Base-by-base conservation (phyloP, 2,329 filamentous ascomycete genomes). In the Alternaria hordeiaustralica region DNA sequence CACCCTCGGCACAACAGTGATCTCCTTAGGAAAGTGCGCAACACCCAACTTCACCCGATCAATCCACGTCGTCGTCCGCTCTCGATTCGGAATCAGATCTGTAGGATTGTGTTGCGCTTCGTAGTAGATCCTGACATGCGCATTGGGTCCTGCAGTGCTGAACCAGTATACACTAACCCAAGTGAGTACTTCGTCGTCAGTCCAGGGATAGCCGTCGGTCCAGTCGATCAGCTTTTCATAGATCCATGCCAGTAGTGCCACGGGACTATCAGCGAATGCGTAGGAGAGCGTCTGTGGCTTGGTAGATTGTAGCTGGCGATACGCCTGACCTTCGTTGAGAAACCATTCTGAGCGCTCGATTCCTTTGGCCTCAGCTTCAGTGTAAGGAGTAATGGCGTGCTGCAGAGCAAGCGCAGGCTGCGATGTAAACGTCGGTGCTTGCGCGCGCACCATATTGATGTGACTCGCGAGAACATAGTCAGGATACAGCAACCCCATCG, bases 201-300 rank as follows among this genome's bases (percentile, higher is more conserved):
- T 90, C 91, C 91, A 94, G 0, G 86, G 81, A 72, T 93, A 93
- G 1, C 70, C 71, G 71, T 94, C 91, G 0, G 89, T 89, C 92
- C 92, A 95, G 70, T 92, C 89, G 68, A 90, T 87, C 41, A 95
- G 80, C 75, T 95, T 95, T 79, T 95, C 92, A 68, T 92, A 92
- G 33, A 95, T 89, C 92, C 92, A 96, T 0, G 90, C 87, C 1
- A 95, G 82, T 4, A 93, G 80, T 0, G 86, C 90, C 0, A 92
- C 86, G 0, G 92, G 92, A 7, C 86, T 89, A 74, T 94, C 91
- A 0, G 87, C 84, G 4, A 94, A 82, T 0, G 84, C 88, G 71
- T 92, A 92, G 0, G 89, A 89, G 0, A 94, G 74, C 0, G 92
- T 95, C 55, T 92, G 88, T 0, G 92, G 92, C 61, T 90, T 89